Evolutionary conservation across 495 filamentous ascomycete species (phyloP).

Genomic region (Penicillium psychrofluorescens): DNA sequence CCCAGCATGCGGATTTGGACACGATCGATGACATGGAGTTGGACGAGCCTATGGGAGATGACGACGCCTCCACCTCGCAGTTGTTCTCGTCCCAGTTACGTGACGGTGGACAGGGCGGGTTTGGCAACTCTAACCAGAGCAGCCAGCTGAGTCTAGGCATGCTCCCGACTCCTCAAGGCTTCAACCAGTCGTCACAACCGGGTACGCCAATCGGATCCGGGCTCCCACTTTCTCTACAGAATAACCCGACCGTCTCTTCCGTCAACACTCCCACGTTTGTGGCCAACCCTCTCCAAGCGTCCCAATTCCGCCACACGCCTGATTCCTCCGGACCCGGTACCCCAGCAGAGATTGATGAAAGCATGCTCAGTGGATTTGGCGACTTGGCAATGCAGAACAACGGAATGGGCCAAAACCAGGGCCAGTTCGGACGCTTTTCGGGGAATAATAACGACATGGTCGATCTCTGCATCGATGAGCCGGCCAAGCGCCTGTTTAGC

Average conservation of each 20-base stretch:
- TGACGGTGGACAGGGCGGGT: constrained; percentile 50
- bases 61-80: constrained; percentile 56
- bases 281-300: constrained; percentile 53
- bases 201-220: constrained; percentile 71
- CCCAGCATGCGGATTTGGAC: constrained; percentile 63
- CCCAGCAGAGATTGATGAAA: constrained; percentile 57
- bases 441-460: constrained; percentile 49
- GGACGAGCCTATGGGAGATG: constrained; percentile 69
- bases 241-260: constrained; percentile 96
- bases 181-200: constrained; percentile 71
- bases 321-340: constrained; percentile 71
- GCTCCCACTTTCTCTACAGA: constrained; percentile 62
- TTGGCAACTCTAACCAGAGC: constrained; percentile 64
- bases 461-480: constrained; percentile 86
- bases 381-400: constrained; percentile 51
- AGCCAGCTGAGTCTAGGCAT: constrained; percentile 71
- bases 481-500: constrained; percentile 86
- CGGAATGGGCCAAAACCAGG: constrained; percentile 49
- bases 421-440: constrained; percentile 37
- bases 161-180: constrained; percentile 64
- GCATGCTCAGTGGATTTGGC: constrained; percentile 45
- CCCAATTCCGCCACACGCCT: constrained; percentile 61
- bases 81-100: constrained; percentile 49
- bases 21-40: constrained; percentile 94
- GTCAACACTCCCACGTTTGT: constrained; percentile 89